These are phyloP conservation scores for Sugiyamaella paludigena DNA, from an alignment of 1,139 yeast species.

Conservation along the genomic window DNA sequence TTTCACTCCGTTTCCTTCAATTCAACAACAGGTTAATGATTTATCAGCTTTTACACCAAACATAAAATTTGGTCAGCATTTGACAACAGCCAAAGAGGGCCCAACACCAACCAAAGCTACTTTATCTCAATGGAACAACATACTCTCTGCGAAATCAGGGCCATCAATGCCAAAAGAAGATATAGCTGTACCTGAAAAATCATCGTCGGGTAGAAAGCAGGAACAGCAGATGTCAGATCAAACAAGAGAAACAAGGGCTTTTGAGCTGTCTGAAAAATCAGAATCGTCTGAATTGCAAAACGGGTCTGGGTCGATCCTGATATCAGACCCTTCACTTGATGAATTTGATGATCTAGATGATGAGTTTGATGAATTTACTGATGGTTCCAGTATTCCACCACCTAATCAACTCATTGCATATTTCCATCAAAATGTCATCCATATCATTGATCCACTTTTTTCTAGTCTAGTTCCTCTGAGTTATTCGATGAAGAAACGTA, in stretches of 20 bases:
- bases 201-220: not conserved
- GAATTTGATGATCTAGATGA: slow-evolving; percentile 14
- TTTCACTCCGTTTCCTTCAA: no score
- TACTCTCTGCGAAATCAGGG: slow-evolving; percentile 18
- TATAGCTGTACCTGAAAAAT: not conserved
- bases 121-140: slow-evolving; percentile 17
- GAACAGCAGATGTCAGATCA: no score
- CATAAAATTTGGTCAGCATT: slow-evolving; percentile 24
- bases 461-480: slow-evolving; percentile 26
- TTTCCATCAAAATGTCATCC: slow-evolving; percentile 22
- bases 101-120: not conserved
- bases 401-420: slow-evolving; percentile 22
- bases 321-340: not conserved
- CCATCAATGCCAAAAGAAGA: slow-evolving; percentile 4
- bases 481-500: slow-evolving; percentile 27
- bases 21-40: slow-evolving; percentile 7
- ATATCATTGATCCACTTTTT: slow-evolving; percentile 23
- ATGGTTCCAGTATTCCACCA: slow-evolving; percentile 19
- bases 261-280: no score
- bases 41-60: slow-evolving; percentile 11
- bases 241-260: no score
- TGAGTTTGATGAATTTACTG: slow-evolving; percentile 16
- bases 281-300: no score
- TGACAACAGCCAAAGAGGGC: slow-evolving; percentile 4
- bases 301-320: no score